Evolutionary conservation across 306 rosid species (phyloP).

Genomic region (Oxytropis ochrocephala): DNA sequence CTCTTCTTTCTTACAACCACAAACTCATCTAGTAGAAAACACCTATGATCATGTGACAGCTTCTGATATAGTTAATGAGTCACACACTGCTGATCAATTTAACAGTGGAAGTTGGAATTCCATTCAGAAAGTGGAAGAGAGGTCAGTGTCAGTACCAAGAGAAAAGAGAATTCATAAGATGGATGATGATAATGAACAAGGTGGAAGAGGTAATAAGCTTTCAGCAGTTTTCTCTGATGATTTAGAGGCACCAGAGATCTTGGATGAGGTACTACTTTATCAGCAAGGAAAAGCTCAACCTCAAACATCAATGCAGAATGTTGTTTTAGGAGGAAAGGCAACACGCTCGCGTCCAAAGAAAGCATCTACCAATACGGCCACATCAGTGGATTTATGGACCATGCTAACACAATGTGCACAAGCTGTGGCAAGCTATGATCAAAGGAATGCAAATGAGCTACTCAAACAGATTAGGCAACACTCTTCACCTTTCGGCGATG

Average conservation of each 20-base stretch:
- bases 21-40: conserved; percentile 15
- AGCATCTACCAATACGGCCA: neutral
- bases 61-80: conserved; percentile 21
- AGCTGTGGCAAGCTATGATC: conserved; percentile 58
- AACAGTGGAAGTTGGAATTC: conserved; percentile 15
- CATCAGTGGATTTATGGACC: conserved; percentile 52
- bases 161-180: conserved; percentile 30
- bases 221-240: conserved; percentile 31
- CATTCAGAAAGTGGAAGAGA: conserved; percentile 7
- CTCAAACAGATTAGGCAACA: conserved; percentile 58
- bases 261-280: conserved; percentile 34
- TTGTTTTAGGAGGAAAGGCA: conserved; percentile 17
- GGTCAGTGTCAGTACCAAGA: neutral
- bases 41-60: neutral
- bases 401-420: conserved; percentile 72
- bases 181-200: conserved; percentile 26
- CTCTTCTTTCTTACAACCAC: neutral
- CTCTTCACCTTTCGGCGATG: conserved; percentile 58
- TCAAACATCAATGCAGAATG: conserved; percentile 17
- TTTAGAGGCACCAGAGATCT: conserved; percentile 30
- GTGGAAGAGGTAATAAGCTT: conserved; percentile 35
- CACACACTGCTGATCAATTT: conserved; percentile 9
- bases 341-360: conserved; percentile 35
- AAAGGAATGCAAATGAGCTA: conserved; percentile 42
- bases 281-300: neutral